These are phyloP conservation scores for Candida oleophila DNA, from an alignment of 805 yeast species.

Conservation along the genomic window DNA sequence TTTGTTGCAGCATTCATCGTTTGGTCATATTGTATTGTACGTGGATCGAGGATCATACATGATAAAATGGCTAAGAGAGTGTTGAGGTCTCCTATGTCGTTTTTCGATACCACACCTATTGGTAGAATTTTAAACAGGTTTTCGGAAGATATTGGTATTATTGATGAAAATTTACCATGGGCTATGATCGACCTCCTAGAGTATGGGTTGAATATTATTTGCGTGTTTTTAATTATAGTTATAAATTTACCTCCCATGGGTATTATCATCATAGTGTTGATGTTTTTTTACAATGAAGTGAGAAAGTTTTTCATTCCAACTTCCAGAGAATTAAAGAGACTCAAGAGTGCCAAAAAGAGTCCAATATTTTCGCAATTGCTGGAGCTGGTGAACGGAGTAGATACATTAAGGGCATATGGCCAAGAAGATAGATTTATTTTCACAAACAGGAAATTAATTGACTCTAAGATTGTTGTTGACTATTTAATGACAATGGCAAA, in stretches of 20 bases:
- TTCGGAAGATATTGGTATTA: conserved; percentile 22
- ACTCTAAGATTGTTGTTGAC: conserved; percentile 17
- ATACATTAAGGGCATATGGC: conserved; percentile 25
- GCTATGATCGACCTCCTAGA: conserved; percentile 17
- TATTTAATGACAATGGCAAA: conserved; percentile 20
- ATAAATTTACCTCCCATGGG: conserved; percentile 24
- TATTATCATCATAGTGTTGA: conserved; percentile 17
- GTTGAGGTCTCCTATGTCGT: conserved; percentile 28
- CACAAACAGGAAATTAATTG: conserved; percentile 20
- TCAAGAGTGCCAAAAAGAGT: conserved; percentile 22
- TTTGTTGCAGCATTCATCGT: conserved; percentile 26
- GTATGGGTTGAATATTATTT: conserved; percentile 15
- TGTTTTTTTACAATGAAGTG: conserved; percentile 20
- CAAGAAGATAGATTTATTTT: conserved; percentile 21
- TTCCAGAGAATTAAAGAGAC: conserved; percentile 26
- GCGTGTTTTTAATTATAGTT: conserved; percentile 22
- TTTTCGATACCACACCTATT: conserved; percentile 29
- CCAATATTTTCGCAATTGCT: conserved; percentile 29
- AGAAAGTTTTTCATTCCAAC: conserved; percentile 22
- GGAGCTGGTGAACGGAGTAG: conserved; percentile 28
- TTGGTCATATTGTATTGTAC: conserved; percentile 18
- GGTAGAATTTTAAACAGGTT: conserved; percentile 30
- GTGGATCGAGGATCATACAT: conserved; percentile 22
- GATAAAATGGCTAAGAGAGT: conserved; percentile 24
- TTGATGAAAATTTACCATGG: conserved; percentile 23